Conservation (phyloP, 2,329 filamentous ascomycete genomes). For the Colletotrichum lini region DNA sequence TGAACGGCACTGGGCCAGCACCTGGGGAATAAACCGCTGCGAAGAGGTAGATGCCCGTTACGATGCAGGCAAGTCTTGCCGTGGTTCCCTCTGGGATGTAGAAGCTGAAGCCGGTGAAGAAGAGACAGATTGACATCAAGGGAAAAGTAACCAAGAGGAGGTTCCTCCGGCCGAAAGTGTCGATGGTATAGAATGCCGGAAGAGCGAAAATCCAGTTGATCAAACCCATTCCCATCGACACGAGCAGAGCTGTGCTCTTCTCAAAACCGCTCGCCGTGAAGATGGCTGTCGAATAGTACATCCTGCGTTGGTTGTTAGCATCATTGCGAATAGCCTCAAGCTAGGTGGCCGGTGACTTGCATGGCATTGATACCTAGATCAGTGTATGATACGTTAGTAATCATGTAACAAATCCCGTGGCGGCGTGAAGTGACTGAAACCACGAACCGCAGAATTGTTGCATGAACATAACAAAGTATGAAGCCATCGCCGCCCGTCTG, state of each 20-base stretch:
- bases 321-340: neutral
- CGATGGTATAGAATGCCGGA: constrained; percentile 71
- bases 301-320: constrained; percentile 51
- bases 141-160: constrained; percentile 71
- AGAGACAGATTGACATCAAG: constrained; percentile 68
- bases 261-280: constrained; percentile 57
- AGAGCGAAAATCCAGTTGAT: constrained; percentile 72
- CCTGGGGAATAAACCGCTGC: constrained; percentile 63
- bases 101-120: constrained; percentile 68
- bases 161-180: constrained; percentile 70
- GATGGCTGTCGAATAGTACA: constrained; percentile 67
- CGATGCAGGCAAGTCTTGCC: constrained; percentile 52
- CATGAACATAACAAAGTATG: constrained; percentile 57
- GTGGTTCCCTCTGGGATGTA: constrained; percentile 50
- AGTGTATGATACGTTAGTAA: neutral
- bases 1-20: constrained; percentile 71
- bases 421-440: accelerated
- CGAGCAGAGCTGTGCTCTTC: constrained; percentile 62
- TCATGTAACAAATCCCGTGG: neutral
- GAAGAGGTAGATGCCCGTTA: constrained; percentile 57
- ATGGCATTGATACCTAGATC: constrained; percentile 60
- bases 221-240: constrained; percentile 70
- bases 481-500: constrained; percentile 53
- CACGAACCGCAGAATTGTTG: constrained; percentile 52
- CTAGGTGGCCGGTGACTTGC: neutral